Evolutionary conservation across 495 filamentous ascomycete genomes (phyloP), one percentile per base, ranked within the genome.

Genomic region (Astrothelium subdiscretum): DNA sequence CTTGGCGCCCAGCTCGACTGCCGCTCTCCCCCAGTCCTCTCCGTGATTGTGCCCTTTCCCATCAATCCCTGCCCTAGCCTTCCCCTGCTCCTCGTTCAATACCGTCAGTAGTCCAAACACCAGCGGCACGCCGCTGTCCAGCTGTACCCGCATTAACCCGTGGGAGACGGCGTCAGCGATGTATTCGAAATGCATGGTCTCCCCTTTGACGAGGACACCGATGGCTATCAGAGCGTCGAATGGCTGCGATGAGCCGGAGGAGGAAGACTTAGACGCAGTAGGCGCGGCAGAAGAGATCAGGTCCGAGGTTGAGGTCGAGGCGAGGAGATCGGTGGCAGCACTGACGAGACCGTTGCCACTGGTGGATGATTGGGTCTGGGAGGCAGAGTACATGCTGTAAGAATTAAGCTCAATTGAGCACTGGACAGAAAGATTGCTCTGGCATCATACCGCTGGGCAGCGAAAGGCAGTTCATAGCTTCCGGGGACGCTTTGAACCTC

Each of bases 141-240:
- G 76, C 67, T 94, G 90, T 60, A 98, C 85, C 59, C 88, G 86
- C 94, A 98, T 98, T 66, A 98, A 78, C 11, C 91, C 94, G 43
- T 94, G 88, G 22, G 84, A 88, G 24, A 92, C 90, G 40, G 89
- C 85, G 64, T 95, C 91, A n/a, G 92, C 80, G 63, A 97, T 97
- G 73, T 97, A 96, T 74, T 98, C 92, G 68, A 97, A 97, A 72
- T 98, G 94, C 88, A 95, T 96, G 20, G 94, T 98, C 71, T 95
- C 88, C 66, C 94, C 94, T 78, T 98, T 98, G 74, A 98, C 96
- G 31, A 98, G 82, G 43, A 95, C 92, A 57, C 94, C 94, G 66
- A 98, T 91, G 61, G 94, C 91, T 63, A 98, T 89, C 57, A 97
- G 83, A 40, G 95, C 92, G 71, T 97, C 91, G 71, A 97, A 97